These are phyloP conservation scores for Colletotrichum sp. DNA, from an alignment of 2,329 filamentous ascomycete genomes.

Conservation along the genomic window DNA sequence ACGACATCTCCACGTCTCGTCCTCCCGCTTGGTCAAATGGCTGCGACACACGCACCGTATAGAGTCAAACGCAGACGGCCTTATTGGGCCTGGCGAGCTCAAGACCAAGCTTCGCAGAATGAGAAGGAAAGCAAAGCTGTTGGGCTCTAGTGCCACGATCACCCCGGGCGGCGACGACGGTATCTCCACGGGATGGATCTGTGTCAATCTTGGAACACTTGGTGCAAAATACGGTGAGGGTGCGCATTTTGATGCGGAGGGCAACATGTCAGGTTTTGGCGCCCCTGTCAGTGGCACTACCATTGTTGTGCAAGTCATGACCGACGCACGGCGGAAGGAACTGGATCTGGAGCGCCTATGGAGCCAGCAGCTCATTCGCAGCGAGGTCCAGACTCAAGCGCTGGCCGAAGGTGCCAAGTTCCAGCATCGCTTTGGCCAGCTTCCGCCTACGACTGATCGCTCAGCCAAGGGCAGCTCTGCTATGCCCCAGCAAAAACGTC, in stretches of 20 bases:
- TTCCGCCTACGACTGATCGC: slow-evolving; percentile 1
- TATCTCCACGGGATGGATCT: slow-evolving; percentile 94
- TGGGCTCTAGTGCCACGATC: slow-evolving; percentile 73
- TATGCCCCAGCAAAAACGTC: slow-evolving; percentile 34
- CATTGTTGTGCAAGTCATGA: slow-evolving; percentile 63
- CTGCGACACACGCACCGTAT: slow-evolving; percentile 76
- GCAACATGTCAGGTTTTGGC: slow-evolving; percentile 81
- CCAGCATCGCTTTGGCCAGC: slow-evolving; percentile 10
- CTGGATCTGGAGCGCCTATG: slow-evolving; percentile 60
- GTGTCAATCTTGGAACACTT: slow-evolving; percentile 82
- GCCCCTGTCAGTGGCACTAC: slow-evolving; percentile 52
- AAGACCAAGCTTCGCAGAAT: slow-evolving; percentile 85
- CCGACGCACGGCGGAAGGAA: slow-evolving; percentile 56
- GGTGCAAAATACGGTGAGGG: slow-evolving; percentile 57
- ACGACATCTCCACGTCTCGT: slow-evolving; percentile 89
- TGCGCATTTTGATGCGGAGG: slow-evolving; percentile 49
- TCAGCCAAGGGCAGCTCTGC: background rate
- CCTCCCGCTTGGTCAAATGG: slow-evolving; percentile 89
- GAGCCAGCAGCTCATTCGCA: slow-evolving; percentile 45
- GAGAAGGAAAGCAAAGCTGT: slow-evolving; percentile 79
- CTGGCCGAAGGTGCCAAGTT: slow-evolving; percentile 29
- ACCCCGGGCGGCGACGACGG: slow-evolving; percentile 77
- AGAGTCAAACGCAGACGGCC: slow-evolving; percentile 80
- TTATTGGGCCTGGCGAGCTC: slow-evolving; percentile 88
- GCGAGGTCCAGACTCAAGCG: slow-evolving; percentile 14